These are phyloP conservation scores for Catenaria anguillulae DNA, from an alignment of 371 early-diverging fungal species.

Conservation along the genomic window DNA sequence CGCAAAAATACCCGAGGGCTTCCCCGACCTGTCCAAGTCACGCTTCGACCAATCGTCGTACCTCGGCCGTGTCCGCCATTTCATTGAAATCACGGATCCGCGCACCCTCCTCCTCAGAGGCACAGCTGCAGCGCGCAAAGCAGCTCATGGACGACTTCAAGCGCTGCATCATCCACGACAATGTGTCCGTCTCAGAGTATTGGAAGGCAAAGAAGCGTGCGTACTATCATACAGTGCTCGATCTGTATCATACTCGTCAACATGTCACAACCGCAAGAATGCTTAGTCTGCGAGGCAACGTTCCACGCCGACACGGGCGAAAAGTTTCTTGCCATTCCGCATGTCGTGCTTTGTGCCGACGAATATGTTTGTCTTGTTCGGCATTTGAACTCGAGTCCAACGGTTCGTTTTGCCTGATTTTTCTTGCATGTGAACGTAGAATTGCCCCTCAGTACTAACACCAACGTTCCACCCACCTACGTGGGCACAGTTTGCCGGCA, in stretches of 20 bases:
- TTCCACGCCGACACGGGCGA: constrained; percentile 72
- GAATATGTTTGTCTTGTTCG: constrained; percentile 60
- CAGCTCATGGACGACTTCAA: constrained; percentile 39
- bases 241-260: too few species aligned
- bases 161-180: constrained; percentile 21
- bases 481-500: constrained; percentile 44
- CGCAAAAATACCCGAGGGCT: background rate
- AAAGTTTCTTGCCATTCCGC: constrained; percentile 57
- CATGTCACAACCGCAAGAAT: too few species aligned
- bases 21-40: constrained; percentile 20
- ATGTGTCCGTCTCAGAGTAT: constrained; percentile 23
- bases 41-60: constrained; percentile 53
- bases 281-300: constrained; percentile 49
- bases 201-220: constrained; percentile 61
- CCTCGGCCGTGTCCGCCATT: constrained; percentile 54
- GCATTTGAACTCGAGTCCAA: constrained; percentile 66
- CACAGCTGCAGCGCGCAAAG: constrained; percentile 41
- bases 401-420: too few species aligned
- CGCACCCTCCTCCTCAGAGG: constrained; percentile 43
- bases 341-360: constrained; percentile 75
- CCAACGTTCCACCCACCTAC: too few species aligned
- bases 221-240: too few species aligned
- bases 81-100: constrained; percentile 56
- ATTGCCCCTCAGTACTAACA: too few species aligned
- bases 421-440: too few species aligned